Evolutionary conservation across 1,284 basidiomycete genomes (phyloP).

Genomic region (Blastosporella zonata): DNA sequence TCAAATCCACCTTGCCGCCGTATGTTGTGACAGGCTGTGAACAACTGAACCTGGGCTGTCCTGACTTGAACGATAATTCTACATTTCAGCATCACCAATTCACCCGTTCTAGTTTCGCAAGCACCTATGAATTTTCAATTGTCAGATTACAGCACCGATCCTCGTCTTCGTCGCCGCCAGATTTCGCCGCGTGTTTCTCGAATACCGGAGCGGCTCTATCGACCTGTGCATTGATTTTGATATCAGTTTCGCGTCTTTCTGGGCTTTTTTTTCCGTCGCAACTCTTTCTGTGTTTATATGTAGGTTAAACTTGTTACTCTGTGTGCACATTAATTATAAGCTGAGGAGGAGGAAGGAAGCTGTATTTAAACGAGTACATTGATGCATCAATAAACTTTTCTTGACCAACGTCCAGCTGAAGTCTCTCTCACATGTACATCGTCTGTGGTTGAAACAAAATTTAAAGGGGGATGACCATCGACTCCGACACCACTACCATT

Average conservation of each 20-base stretch:
- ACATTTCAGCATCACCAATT: neutral
- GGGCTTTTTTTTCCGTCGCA: neutral
- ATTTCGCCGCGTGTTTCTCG: slow-evolving; percentile 15
- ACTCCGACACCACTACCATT: no score
- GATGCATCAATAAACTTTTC: no score
- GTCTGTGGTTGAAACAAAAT: no score
- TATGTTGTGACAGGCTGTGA: slow-evolving; percentile 10
- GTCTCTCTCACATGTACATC: no score
- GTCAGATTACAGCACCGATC: neutral
- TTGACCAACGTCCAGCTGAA: no score
- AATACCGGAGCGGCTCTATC: slow-evolving; percentile 19
- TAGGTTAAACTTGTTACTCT: no score
- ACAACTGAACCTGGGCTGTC: neutral
- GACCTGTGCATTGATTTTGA: slow-evolving; percentile 3
- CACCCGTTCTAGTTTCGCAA: neutral
- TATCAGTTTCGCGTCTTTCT: neutral
- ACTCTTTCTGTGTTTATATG: no score
- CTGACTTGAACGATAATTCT: neutral
- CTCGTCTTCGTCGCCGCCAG: slow-evolving; percentile 11
- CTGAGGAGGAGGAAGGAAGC: no score
- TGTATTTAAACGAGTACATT: no score
- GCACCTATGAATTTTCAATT: neutral
- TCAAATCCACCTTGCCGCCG: slow-evolving; percentile 3
- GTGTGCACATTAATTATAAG: no score
- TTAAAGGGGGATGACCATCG: no score